phyloP scores from a whole-genome alignment of 495 filamentous ascomycete genomes.

The Aspergillus steynii region DNA sequence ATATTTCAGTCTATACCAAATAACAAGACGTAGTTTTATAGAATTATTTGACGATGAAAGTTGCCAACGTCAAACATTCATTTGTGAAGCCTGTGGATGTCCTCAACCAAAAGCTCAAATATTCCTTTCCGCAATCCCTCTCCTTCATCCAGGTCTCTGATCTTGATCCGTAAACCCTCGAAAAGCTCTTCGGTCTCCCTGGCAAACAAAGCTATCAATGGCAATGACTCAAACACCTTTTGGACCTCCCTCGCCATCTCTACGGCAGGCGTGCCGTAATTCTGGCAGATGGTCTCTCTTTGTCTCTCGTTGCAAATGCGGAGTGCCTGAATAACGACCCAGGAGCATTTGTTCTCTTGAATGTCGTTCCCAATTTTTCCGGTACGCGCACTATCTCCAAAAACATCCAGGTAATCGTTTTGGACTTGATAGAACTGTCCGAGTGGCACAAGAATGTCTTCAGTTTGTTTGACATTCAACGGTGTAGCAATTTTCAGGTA shows the following conservation, averaged over 20 bases:
- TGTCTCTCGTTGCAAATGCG: constrained; percentile 66
- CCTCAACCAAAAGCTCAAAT: not conserved
- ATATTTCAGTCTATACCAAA: too few relatives aligned
- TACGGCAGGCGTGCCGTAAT: not conserved
- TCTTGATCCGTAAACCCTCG: not conserved
- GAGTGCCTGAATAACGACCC: constrained; percentile 81
- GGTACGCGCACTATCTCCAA: constrained; percentile 70
- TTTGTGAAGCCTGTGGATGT: too few relatives aligned
- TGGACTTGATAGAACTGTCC: constrained; percentile 91
- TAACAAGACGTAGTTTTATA: too few relatives aligned
- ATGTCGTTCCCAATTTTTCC: constrained; percentile 93
- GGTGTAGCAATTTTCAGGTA: constrained; percentile 68
- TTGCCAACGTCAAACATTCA: too few relatives aligned
- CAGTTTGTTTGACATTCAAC: constrained; percentile 68
- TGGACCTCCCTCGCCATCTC: not conserved
- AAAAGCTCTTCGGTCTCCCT: not conserved
- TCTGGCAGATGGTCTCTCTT: constrained; percentile 43
- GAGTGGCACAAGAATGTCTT: constrained; percentile 79
- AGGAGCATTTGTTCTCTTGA: constrained; percentile 88
- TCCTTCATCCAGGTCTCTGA: not conserved
- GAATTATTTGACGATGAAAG: too few relatives aligned
- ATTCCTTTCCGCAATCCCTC: not conserved
- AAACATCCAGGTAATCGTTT: constrained; percentile 88
- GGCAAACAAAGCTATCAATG: too few relatives aligned
- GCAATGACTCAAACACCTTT: not conserved